Conservation (phyloP, 2,329 filamentous ascomycete genomes). For the Mariannaea sp. region DNA sequence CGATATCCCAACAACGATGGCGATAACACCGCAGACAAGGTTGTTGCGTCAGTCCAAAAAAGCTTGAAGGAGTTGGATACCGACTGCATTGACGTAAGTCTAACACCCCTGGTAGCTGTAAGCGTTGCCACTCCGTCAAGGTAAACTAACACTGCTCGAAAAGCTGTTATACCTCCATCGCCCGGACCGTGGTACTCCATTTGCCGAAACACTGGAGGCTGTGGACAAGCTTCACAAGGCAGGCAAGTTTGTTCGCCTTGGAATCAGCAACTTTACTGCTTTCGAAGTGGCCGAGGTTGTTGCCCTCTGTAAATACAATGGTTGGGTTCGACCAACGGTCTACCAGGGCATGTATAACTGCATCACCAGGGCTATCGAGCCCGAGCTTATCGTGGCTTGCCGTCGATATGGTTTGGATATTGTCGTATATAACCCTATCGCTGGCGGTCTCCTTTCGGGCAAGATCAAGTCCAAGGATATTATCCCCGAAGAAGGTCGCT, state of each 20-base stretch:
- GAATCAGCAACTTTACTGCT: constrained; percentile 82
- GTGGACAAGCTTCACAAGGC: constrained; percentile 82
- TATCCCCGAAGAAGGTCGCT: constrained; percentile 69
- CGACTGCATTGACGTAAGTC: constrained; percentile 69
- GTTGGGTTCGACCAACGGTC: constrained; percentile 81
- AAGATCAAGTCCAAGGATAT: constrained; percentile 73
- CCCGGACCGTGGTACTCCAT: constrained; percentile 67
- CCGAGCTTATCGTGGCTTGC: constrained; percentile 74
- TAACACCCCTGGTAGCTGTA: background rate
- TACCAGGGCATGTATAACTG: constrained; percentile 91
- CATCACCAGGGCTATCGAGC: constrained; percentile 75
- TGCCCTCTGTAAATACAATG: constrained; percentile 76
- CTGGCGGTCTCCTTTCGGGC: constrained; percentile 79
- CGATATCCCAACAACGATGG: constrained; percentile 65
- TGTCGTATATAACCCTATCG: constrained; percentile 82
- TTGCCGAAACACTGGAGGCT: constrained; percentile 78
- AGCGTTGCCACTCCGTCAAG: background rate
- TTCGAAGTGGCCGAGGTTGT: constrained; percentile 88
- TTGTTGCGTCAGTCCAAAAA: constrained; percentile 68
- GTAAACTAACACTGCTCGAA: constrained; percentile 16
- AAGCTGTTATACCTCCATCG: constrained; percentile 47
- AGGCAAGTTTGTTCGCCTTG: constrained; percentile 81
- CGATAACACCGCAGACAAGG: constrained; percentile 64
- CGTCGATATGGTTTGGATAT: constrained; percentile 78
- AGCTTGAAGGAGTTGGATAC: constrained; percentile 74